These are phyloP conservation scores for Sclerotinia borealis DNA, from an alignment of 2,329 filamentous ascomycete species.

Conservation along the genomic window DNA sequence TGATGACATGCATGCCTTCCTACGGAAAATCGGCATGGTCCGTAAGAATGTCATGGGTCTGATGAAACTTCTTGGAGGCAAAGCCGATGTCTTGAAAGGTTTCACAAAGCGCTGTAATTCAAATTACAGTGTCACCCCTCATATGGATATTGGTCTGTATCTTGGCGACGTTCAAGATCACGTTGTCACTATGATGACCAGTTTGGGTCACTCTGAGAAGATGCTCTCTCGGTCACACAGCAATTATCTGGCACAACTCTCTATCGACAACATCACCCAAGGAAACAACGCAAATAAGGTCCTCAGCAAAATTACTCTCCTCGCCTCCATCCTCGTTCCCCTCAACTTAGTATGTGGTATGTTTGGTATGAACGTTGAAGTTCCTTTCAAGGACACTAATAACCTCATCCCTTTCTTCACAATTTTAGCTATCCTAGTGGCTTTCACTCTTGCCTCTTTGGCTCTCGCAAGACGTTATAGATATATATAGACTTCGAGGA, in stretches of 20 bases:
- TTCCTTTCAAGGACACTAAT: slow-evolving; percentile 52
- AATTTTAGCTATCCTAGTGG: slow-evolving; percentile 51
- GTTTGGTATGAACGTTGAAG: slow-evolving; percentile 72
- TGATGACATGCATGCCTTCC: slow-evolving; percentile 81
- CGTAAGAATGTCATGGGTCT: slow-evolving; percentile 94
- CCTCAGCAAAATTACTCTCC: slow-evolving; percentile 88
- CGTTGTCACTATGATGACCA: slow-evolving; percentile 98
- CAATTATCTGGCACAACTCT: slow-evolving; percentile 93
- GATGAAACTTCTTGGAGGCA: slow-evolving; percentile 87
- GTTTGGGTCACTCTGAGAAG: slow-evolving; percentile 92
- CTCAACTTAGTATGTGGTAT: slow-evolving; percentile 75
- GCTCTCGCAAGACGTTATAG: slow-evolving; percentile 25
- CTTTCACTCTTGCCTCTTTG: slow-evolving; percentile 37
- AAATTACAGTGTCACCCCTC: slow-evolving; percentile 89
- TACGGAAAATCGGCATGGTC: slow-evolving; percentile 81
- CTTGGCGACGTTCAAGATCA: slow-evolving; percentile 98
- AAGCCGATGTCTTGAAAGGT: slow-evolving; percentile 95
- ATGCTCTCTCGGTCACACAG: slow-evolving; percentile 90
- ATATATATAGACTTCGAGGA: slow-evolving; percentile 25
- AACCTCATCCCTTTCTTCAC: slow-evolving; percentile 52
- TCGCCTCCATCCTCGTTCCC: slow-evolving; percentile 93
- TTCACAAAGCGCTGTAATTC: slow-evolving; percentile 99
- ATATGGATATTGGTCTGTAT: slow-evolving; percentile 94
- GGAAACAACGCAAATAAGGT: slow-evolving; percentile 84
- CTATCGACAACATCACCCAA: slow-evolving; percentile 82